Conservation (phyloP, 805 yeast genomes). For the Tetrapisispora iriomotensis region DNA sequence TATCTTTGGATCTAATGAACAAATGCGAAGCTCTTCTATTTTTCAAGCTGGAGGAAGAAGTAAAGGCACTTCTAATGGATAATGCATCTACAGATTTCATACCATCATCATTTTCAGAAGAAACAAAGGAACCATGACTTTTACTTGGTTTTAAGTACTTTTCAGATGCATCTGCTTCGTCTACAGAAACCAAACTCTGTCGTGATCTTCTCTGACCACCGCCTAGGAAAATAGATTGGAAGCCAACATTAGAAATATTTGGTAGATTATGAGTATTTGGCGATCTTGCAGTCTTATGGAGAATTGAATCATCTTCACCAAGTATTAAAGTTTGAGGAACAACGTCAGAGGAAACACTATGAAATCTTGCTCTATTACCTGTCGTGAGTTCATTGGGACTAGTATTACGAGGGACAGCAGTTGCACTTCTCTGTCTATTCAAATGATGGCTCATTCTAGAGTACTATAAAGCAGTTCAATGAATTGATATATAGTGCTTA, state of each 20-base stretch:
- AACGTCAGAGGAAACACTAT: slow-evolving; percentile 25
- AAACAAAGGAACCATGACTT: background rate
- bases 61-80: slow-evolving; percentile 5
- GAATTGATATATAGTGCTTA: too few relatives aligned
- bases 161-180: background rate
- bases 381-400: background rate
- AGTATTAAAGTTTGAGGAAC: slow-evolving; percentile 23
- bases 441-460: slow-evolving; percentile 5
- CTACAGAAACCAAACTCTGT: slow-evolving; percentile 9
- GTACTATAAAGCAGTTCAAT: background rate
- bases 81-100: slow-evolving; percentile 2
- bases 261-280: slow-evolving; percentile 9
- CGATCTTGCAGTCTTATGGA: slow-evolving; percentile 6
- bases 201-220: slow-evolving; percentile 16
- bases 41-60: slow-evolving; percentile 7
- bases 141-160: background rate
- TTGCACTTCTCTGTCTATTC: slow-evolving; percentile 11
- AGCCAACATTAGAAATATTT: slow-evolving; percentile 21
- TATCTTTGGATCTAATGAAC: slow-evolving; percentile 3
- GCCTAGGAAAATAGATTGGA: slow-evolving; percentile 21
- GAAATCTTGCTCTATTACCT: slow-evolving; percentile 8
- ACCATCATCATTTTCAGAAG: background rate
- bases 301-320: slow-evolving; percentile 10
- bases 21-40: slow-evolving; percentile 1
- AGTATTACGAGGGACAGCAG: slow-evolving; percentile 4